Evolutionary conservation across 148 eudicot species (phyloP).

Genomic region (Nyssa sinensis): DNA sequence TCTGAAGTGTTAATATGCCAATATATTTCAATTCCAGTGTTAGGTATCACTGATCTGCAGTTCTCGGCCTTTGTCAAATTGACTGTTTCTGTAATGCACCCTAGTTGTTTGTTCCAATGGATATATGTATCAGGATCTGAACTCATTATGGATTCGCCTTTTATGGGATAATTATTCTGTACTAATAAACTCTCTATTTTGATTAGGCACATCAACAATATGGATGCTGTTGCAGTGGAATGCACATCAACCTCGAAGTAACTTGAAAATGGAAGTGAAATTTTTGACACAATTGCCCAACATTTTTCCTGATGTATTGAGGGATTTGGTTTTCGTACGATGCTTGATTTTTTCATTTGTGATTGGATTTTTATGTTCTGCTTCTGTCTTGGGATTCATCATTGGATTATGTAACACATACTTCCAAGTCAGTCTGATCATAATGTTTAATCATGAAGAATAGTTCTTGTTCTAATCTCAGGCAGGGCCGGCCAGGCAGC

Average conservation of each 20-base stretch:
- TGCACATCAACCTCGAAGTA: constrained; percentile 29
- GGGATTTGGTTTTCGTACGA: neutral
- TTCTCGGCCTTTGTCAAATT: neutral
- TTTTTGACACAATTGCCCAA: neutral
- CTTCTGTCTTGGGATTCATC: neutral
- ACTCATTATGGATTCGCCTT: neutral
- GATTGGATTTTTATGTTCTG: neutral
- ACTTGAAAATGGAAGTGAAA: neutral
- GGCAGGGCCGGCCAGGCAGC: too few relatives aligned
- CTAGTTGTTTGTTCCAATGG: neutral
- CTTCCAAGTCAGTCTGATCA: neutral
- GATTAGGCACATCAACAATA: constrained; percentile 62
- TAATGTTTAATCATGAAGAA: neutral
- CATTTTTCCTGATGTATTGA: neutral
- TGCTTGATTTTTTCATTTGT: neutral
- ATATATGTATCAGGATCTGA: too few relatives aligned
- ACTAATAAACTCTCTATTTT: neutral
- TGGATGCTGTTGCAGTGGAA: constrained; percentile 87
- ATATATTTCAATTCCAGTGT: neutral
- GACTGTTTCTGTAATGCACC: neutral
- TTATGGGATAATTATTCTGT: neutral
- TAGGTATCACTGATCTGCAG: neutral
- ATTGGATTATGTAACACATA: neutral
- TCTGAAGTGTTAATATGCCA: neutral
- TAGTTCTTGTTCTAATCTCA: neutral